Conservation (phyloP, 169 alveolate species). For the Theileria annulata region DNA sequence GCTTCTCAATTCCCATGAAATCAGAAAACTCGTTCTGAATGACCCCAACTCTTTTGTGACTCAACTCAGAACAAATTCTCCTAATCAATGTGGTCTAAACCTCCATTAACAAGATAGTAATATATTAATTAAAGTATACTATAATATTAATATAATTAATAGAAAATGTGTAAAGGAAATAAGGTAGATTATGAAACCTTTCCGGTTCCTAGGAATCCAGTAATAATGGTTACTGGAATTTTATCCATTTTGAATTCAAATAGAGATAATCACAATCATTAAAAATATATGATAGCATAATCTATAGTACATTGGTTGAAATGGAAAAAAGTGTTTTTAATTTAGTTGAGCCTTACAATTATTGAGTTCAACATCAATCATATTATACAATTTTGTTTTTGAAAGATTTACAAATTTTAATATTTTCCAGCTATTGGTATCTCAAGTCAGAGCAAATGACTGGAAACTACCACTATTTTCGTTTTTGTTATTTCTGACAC, state of each 20-base stretch:
- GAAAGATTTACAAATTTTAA: no score
- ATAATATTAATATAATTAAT: neutral
- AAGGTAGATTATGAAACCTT: conserved; percentile 46
- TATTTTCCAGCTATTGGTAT: neutral
- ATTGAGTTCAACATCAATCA: neutral
- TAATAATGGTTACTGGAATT: conserved; percentile 70
- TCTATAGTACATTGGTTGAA: neutral
- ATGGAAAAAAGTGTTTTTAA: neutral
- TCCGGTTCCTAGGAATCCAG: conserved; percentile 86
- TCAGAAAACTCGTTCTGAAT: conserved; percentile 83
- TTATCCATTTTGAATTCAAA: conserved; percentile 10
- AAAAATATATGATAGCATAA: neutral
- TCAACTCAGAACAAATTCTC: conserved; percentile 45
- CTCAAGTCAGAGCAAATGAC: neutral
- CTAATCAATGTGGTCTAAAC: conserved; percentile 76
- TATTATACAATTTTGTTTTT: no score
- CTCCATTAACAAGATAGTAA: neutral
- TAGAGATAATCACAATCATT: neutral
- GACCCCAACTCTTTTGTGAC: conserved; percentile 69
- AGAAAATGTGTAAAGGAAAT: neutral
- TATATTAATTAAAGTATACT: neutral
- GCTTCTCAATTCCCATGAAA: conserved; percentile 88
- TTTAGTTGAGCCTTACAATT: neutral
- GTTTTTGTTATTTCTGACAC: neutral
- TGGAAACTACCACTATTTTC: neutral